Evolutionary conservation across 2,329 filamentous ascomycete species (phyloP).

Genomic region (Penicillium sp.): DNA sequence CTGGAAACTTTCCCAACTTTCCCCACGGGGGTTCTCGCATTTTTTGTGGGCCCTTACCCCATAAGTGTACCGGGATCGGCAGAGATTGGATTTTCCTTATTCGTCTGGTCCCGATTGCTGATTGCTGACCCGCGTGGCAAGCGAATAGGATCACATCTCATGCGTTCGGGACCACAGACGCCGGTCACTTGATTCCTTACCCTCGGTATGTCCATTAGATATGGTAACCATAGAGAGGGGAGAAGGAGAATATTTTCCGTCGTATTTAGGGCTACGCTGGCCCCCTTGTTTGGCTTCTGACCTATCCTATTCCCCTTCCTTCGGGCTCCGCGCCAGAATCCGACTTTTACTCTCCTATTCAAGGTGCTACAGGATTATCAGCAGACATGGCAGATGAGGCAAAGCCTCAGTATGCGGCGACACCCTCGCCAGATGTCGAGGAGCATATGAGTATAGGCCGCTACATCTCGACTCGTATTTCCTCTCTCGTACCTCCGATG

Average conservation of each 20-base stretch:
- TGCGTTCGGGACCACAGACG: neutral
- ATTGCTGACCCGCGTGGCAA: neutral
- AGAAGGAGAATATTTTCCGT: neutral
- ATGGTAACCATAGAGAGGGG: neutral
- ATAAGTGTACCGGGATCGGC: slow-evolving; percentile 9
- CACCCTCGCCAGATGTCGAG: slow-evolving; percentile 20
- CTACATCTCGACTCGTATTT: slow-evolving; percentile 55
- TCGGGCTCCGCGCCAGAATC: neutral
- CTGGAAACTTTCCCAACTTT: neutral
- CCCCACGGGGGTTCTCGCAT: neutral
- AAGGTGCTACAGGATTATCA: neutral
- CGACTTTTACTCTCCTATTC: neutral
- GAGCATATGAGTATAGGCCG: slow-evolving; percentile 35
- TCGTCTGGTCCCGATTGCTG: slow-evolving; percentile 2
- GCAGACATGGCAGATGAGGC: slow-evolving; percentile 14
- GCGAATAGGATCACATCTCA: slow-evolving; percentile 5
- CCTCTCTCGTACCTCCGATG: slow-evolving; percentile 57
- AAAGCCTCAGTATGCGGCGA: neutral
- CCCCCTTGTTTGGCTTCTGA: neutral
- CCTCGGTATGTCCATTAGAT: neutral
- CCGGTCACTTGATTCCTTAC: neutral
- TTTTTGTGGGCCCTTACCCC: neutral
- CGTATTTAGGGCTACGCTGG: neutral
- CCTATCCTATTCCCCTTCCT: neutral
- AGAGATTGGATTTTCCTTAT: slow-evolving; percentile 6